Conservation (phyloP, 208 protist species). For the Trypanosomatidae sp. region DNA sequence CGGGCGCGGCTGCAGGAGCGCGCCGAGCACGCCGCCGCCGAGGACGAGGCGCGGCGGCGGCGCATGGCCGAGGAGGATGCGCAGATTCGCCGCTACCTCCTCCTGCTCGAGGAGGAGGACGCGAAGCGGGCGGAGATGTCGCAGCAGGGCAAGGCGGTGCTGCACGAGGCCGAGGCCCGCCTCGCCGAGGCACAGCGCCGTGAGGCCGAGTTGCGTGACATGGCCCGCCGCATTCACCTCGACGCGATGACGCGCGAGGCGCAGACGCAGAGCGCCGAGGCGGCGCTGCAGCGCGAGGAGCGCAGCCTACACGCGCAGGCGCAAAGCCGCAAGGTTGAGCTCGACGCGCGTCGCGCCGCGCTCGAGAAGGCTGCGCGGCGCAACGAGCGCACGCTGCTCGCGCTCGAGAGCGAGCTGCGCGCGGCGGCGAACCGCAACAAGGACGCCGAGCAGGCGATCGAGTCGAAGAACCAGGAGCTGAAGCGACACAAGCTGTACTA, state of each 20-base stretch:
- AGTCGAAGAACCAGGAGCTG: conserved; percentile 26
- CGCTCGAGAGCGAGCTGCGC: conserved; percentile 30
- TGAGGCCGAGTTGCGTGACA: conserved; percentile 27
- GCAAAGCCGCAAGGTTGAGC: conserved; percentile 24
- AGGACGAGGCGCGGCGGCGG: conserved; percentile 17
- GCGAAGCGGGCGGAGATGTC: conserved; percentile 15
- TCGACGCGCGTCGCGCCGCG: conserved; percentile 18
- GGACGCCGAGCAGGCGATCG: conserved; percentile 24
- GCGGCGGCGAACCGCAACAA: conserved; percentile 33
- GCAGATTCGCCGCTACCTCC: conserved; percentile 32
- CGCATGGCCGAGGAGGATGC: conserved; percentile 31
- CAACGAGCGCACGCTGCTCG: conserved; percentile 32
- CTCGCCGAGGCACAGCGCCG: conserved; percentile 20
- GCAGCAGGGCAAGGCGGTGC: conserved; percentile 16
- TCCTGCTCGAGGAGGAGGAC: conserved; percentile 45
- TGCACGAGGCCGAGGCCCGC: conserved; percentile 28
- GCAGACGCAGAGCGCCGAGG: conserved; percentile 20
- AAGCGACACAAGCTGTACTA: conserved; percentile 38
- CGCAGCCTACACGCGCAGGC: conserved; percentile 8
- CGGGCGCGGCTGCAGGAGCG: conserved; percentile 15
- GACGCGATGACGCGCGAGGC: conserved; percentile 32
- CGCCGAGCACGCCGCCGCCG: conserved; percentile 15
- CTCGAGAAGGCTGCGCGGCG: conserved; percentile 12
- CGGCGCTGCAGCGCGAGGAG: conserved; percentile 15
- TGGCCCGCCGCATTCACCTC: conserved; percentile 16